phyloP scores from a whole-genome alignment of 805 yeast species.

The Hyphopichia homilentoma region DNA sequence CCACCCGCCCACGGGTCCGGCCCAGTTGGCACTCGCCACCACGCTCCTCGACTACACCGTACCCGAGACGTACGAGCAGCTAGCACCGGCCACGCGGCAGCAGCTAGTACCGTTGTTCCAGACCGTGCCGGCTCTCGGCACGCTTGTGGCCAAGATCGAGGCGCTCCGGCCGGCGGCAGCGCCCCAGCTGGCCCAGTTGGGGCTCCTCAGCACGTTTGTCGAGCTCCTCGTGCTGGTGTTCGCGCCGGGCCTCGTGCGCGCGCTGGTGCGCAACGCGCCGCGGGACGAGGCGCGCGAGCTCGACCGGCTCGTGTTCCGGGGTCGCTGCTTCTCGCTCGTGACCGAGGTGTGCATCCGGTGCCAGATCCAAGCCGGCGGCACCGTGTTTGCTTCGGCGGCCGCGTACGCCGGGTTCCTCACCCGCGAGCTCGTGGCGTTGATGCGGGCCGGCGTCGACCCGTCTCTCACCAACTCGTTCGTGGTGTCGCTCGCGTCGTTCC shows the following conservation, averaged over 20 bases:
- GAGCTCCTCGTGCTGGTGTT: conserved; percentile 7
- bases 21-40: conserved; percentile 11
- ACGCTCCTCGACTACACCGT: conserved; percentile 27
- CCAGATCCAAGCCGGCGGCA: conserved; percentile 7
- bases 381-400: conserved; percentile 12
- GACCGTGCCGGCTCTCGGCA: conserved; percentile 29
- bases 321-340: conserved; percentile 21
- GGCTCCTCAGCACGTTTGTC: conserved; percentile 2
- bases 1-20: too few relatives aligned
- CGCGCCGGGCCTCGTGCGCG: conserved; percentile 10
- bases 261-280: conserved; percentile 4
- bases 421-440: conserved; percentile 12
- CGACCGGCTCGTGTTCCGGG: conserved; percentile 37
- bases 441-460: conserved; percentile 6
- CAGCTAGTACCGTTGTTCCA: conserved; percentile 13
- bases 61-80: conserved; percentile 24
- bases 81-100: conserved; percentile 11
- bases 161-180: background rate
- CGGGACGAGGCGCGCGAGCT: conserved; percentile 22
- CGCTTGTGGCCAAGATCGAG: conserved; percentile 17
- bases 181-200: conserved; percentile 1
- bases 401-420: conserved; percentile 18
- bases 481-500: conserved; percentile 19
- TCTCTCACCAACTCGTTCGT: conserved; percentile 13
- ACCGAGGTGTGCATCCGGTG: conserved; percentile 15